phyloP scores from a whole-genome alignment of 495 filamentous ascomycete genomes.

The Penicillium lagena region DNA sequence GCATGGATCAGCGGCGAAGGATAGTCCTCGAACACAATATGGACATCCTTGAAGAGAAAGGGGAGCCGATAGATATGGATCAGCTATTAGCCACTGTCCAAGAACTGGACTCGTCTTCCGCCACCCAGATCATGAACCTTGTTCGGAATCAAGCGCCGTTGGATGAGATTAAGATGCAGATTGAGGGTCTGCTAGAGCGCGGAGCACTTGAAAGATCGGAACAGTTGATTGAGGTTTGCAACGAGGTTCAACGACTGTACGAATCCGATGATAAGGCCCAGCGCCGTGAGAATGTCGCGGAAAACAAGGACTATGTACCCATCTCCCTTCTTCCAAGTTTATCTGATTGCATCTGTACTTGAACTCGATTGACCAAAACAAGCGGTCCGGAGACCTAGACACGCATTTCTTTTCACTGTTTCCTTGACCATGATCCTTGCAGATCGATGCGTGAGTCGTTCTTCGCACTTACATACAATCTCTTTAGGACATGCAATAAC shows the following conservation, averaged over 20 bases:
- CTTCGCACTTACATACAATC: background rate
- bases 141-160: slow-evolving; percentile 29
- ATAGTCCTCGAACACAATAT: slow-evolving; percentile 29
- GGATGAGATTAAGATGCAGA: slow-evolving; percentile 22
- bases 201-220: slow-evolving; percentile 17
- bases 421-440: slow-evolving; percentile 39
- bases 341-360: slow-evolving; percentile 37
- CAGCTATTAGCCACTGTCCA: slow-evolving; percentile 22
- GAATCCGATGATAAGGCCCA: slow-evolving; percentile 8
- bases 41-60: slow-evolving; percentile 23
- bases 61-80: slow-evolving; percentile 19
- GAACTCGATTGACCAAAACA: slow-evolving; percentile 39
- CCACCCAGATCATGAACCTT: slow-evolving; percentile 21
- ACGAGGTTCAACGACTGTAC: slow-evolving; percentile 8
- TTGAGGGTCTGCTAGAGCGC: slow-evolving; percentile 21
- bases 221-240: slow-evolving; percentile 15
- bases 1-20: slow-evolving; percentile 28
- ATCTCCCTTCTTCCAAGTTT: slow-evolving; percentile 38
- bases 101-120: slow-evolving; percentile 11
- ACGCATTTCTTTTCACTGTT: slow-evolving; percentile 37
- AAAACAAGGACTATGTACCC: slow-evolving; percentile 41
- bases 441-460: slow-evolving; percentile 6
- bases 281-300: slow-evolving; percentile 20
- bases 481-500: background rate
- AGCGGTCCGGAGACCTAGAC: slow-evolving; percentile 21